Percentiles rank a stretch among this genome's conserved stretches.
These are phyloP conservation scores for Flaveria brownii DNA, from an alignment of 129 eudicot species.

Conservation along the genomic window DNA sequence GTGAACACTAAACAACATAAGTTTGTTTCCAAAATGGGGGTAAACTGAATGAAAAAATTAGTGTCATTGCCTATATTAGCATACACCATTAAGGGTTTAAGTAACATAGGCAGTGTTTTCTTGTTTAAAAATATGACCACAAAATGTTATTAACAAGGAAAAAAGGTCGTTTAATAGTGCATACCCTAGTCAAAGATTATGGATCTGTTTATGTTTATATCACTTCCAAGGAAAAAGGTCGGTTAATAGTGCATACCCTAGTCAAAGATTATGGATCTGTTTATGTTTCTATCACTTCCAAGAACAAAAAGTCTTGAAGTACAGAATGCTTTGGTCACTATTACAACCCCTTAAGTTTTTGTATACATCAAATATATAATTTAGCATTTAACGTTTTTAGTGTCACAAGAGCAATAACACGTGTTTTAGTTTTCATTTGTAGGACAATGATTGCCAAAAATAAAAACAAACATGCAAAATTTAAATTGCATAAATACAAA, in stretches of 20 bases:
- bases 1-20: neutral
- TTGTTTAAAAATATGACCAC: neutral
- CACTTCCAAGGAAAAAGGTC: neutral
- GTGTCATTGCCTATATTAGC: neutral
- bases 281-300: neutral
- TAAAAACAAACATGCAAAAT: neutral
- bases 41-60: neutral
- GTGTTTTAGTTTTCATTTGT: constrained; percentile 4
- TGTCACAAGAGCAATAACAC: neutral
- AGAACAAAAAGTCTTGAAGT: neutral
- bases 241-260: no score
- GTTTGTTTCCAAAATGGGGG: neutral
- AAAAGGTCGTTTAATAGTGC: no score
- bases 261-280: no score
- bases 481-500: constrained; percentile 14
- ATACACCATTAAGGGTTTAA: neutral
- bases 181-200: no score
- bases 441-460: neutral
- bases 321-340: neutral
- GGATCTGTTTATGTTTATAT: no score
- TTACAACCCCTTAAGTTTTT: neutral
- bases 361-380: neutral
- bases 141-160: no score
- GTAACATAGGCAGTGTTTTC: neutral
- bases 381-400: neutral